Conservation (phyloP, 257 asterid genomes). For the Gentiana straminea region DNA sequence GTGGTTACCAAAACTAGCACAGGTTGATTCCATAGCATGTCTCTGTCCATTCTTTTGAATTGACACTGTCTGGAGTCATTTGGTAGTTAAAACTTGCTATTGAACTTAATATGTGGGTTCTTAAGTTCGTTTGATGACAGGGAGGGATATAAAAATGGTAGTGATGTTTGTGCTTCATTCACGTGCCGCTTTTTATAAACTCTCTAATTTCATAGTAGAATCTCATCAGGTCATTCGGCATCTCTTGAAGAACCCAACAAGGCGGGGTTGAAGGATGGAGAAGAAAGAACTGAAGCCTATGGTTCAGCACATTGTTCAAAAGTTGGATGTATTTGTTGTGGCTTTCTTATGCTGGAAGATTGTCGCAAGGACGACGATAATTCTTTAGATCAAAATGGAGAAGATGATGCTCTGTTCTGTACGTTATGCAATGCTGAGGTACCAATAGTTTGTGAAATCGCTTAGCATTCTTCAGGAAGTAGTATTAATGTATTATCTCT, state of each 20-base stretch:
- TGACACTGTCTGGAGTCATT: no score
- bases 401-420: constrained; percentile 93
- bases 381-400: constrained; percentile 41
- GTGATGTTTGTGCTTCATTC: no score
- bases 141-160: no score
- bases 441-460: constrained; percentile 6
- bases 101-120: no score
- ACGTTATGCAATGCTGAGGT: constrained; percentile 97
- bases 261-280: constrained; percentile 42
- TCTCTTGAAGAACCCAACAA: constrained; percentile 53
- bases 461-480: background rate
- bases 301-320: constrained; percentile 44
- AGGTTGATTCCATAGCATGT: no score
- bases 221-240: constrained; percentile 37
- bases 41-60: no score
- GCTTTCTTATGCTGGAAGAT: constrained; percentile 60
- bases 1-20: no score
- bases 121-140: no score
- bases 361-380: constrained; percentile 65
- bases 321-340: constrained; percentile 60
- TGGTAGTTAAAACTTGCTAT: no score
- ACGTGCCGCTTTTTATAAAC: background rate
- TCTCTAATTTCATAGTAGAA: constrained; percentile 11
- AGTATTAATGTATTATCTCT: background rate
- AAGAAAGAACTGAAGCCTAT: constrained; percentile 29